A percentile compares a stretch with the other conserved stretches of the same genome.
These are phyloP conservation scores for Dionaea muscipula DNA, from an alignment of 179 eudicot genomes.

Conservation along the genomic window DNA sequence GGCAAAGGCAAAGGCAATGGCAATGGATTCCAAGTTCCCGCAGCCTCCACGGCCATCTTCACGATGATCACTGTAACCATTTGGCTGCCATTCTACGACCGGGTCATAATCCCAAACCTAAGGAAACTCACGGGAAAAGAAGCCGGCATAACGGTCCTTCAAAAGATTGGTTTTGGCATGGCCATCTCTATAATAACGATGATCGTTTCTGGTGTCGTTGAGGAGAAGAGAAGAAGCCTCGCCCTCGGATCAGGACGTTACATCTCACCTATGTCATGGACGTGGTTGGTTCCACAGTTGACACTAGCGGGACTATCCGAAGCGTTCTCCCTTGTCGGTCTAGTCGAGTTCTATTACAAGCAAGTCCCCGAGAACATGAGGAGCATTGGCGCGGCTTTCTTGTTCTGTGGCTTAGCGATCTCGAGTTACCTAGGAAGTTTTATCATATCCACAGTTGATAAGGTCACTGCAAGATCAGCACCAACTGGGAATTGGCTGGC, in stretches of 20 bases:
- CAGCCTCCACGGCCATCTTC: conserved; percentile 54
- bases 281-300: conserved; percentile 55
- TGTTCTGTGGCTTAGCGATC: conserved; percentile 33
- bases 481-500: conserved; percentile 27
- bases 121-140: conserved; percentile 31
- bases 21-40: conserved; percentile 45
- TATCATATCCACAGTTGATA: conserved; percentile 21
- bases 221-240: conserved; percentile 20
- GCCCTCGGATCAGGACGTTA: conserved; percentile 20
- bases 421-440: conserved; percentile 37
- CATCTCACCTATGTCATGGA: conserved; percentile 41
- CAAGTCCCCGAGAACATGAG: conserved; percentile 57
- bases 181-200: conserved; percentile 21
- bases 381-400: conserved; percentile 40
- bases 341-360: conserved; percentile 47
- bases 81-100: conserved; percentile 62
- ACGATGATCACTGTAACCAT: conserved; percentile 42
- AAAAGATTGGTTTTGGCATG: conserved; percentile 44
- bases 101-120: conserved; percentile 39
- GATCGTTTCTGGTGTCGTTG: conserved; percentile 26
- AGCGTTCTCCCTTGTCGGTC: conserved; percentile 41
- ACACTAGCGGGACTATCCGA: conserved; percentile 42
- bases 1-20: too few species aligned
- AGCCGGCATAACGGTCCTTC: conserved; percentile 53
- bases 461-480: conserved; percentile 10